Conservation (phyloP, 345 rosid species). For the Salix dunnii region DNA sequence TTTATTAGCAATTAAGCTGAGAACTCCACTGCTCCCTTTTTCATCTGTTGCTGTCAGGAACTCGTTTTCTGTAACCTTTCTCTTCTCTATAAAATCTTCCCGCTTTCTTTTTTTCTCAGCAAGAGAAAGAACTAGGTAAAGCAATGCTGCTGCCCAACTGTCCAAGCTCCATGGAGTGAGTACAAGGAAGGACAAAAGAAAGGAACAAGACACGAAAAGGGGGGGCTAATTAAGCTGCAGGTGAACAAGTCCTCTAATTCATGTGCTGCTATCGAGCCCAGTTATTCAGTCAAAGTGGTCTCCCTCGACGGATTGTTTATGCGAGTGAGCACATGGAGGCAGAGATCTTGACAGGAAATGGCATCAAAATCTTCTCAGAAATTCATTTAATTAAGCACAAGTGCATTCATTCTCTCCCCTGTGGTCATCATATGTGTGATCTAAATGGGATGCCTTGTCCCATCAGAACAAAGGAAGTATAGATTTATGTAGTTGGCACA, state of each 20-base stretch:
- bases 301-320: background rate
- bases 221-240: background rate
- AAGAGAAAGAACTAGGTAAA: background rate
- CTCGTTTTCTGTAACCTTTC: background rate
- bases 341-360: background rate
- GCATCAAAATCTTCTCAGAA: background rate
- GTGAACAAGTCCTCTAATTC: too few relatives aligned
- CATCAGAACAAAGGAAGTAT: too few relatives aligned
- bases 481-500: too few relatives aligned
- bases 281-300: background rate
- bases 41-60: background rate
- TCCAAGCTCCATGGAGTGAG: background rate
- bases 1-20: background rate
- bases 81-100: background rate
- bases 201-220: background rate
- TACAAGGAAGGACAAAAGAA: background rate
- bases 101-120: background rate
- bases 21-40: background rate
- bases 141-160: too few relatives aligned
- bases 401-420: too few relatives aligned
- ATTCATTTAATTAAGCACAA: background rate
- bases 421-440: too few relatives aligned
- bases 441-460: too few relatives aligned
- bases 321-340: background rate
- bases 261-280: too few relatives aligned